Evolutionary conservation across 108 stramenopile species (phyloP).

Genomic region (Cyclostephanos tholiformis): DNA sequence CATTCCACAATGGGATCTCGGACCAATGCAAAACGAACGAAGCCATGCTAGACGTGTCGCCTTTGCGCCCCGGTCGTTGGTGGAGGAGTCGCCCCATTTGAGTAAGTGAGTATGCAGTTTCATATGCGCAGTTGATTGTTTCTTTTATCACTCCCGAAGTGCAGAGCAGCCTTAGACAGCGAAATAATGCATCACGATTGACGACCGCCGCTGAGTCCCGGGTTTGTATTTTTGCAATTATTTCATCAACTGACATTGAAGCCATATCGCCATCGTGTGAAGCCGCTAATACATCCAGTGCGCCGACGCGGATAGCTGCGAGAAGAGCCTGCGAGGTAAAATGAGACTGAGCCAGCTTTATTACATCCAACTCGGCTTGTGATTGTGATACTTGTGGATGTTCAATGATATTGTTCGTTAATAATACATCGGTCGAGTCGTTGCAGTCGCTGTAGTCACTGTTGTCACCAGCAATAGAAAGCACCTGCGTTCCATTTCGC

Average conservation of each 20-base stretch:
- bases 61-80: slow-evolving; percentile 3
- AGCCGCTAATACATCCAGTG: slow-evolving; percentile 18
- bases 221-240: slow-evolving; percentile 16
- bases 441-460: not conserved
- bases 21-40: slow-evolving; percentile 44
- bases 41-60: slow-evolving; percentile 25
- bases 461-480: not conserved
- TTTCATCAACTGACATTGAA: slow-evolving; percentile 26
- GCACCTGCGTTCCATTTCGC: not conserved
- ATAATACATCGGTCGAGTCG: not conserved
- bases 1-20: slow-evolving; percentile 42
- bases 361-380: slow-evolving; percentile 15
- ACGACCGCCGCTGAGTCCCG: slow-evolving; percentile 3
- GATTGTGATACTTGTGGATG: slow-evolving; percentile 2
- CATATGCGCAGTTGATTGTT: slow-evolving; percentile 3
- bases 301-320: slow-evolving; percentile 19
- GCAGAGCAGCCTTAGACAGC: slow-evolving; percentile 39
- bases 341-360: slow-evolving; percentile 42
- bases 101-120: slow-evolving; percentile 33
- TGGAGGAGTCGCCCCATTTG: slow-evolving; percentile 33
- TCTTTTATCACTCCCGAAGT: slow-evolving; percentile 39
- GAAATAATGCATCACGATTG: slow-evolving; percentile 38
- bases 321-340: slow-evolving; percentile 30
- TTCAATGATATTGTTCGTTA: not conserved
- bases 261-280: not conserved